These are phyloP conservation scores for Brassica hybrid DNA, from an alignment of 441 rosid species.

Conservation along the genomic window DNA sequence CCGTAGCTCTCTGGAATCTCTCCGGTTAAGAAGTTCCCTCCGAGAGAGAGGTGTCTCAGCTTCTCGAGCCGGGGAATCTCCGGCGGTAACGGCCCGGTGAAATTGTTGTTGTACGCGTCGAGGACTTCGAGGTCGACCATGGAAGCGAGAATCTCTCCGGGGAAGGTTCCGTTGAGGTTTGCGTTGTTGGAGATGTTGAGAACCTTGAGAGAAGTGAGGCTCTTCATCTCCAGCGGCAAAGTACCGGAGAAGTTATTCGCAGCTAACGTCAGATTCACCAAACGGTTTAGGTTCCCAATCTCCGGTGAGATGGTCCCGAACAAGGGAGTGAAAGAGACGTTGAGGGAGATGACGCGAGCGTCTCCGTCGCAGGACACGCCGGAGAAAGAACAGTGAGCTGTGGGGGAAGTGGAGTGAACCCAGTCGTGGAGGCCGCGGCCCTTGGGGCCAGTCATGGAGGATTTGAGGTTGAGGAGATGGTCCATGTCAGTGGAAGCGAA, in stretches of 20 bases:
- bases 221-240: slow-evolving; percentile 63
- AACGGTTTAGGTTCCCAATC: slow-evolving; percentile 60
- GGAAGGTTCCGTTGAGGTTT: slow-evolving; percentile 52
- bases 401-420: slow-evolving; percentile 48
- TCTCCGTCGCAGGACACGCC: slow-evolving; percentile 68
- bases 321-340: slow-evolving; percentile 54
- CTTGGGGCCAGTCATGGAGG: slow-evolving; percentile 59
- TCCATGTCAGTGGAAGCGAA: slow-evolving; percentile 58
- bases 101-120: slow-evolving; percentile 72
- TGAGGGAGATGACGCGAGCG: slow-evolving; percentile 62
- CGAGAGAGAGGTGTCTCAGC: slow-evolving; percentile 61
- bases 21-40: slow-evolving; percentile 80
- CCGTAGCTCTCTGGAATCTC: slow-evolving; percentile 71
- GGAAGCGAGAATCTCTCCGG: slow-evolving; percentile 52
- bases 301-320: slow-evolving; percentile 67
- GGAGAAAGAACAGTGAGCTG: slow-evolving; percentile 77
- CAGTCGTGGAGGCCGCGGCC: slow-evolving; percentile 72
- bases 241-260: slow-evolving; percentile 55
- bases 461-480: slow-evolving; percentile 65
- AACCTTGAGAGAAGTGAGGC: slow-evolving; percentile 58
- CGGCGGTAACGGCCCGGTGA: slow-evolving; percentile 61
- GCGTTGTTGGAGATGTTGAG: slow-evolving; percentile 71
- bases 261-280: slow-evolving; percentile 65
- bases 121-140: slow-evolving; percentile 70
- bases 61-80: slow-evolving; percentile 54